A percentile compares a stretch with the other conserved stretches of the same genome.
These are phyloP conservation scores for Collybiopsis confluens DNA, from an alignment of 768 basidiomycete genomes.

Conservation along the genomic window DNA sequence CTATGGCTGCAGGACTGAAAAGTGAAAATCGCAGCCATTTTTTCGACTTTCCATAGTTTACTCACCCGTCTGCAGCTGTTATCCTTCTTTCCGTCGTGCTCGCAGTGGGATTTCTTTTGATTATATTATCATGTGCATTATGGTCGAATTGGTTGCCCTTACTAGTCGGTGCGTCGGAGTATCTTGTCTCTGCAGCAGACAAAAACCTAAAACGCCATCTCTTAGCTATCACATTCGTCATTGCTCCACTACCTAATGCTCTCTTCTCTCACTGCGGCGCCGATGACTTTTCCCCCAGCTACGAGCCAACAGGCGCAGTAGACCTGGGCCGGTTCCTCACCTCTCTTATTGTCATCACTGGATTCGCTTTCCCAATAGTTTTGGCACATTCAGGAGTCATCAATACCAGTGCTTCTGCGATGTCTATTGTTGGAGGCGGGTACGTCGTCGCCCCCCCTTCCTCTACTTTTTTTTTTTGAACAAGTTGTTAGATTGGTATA, in stretches of 20 bases:
- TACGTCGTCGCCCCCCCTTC: slow-evolving; percentile 32
- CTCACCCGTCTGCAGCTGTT: slow-evolving; percentile 55
- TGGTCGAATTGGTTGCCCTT: slow-evolving; percentile 97
- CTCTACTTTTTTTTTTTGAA: slow-evolving; percentile 8
- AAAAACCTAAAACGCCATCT: background rate
- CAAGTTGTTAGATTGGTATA: slow-evolving; percentile 62
- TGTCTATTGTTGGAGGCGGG: slow-evolving; percentile 95
- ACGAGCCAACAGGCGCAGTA: slow-evolving; percentile 63
- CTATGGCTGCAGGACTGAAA: slow-evolving; percentile 67
- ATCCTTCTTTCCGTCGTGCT: slow-evolving; percentile 96
- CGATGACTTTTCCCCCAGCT: slow-evolving; percentile 73
- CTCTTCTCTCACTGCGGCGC: slow-evolving; percentile 88
- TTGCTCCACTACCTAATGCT: slow-evolving; percentile 94
- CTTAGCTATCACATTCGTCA: slow-evolving; percentile 86
- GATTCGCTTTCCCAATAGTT: slow-evolving; percentile 89
- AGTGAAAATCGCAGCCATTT: slow-evolving; percentile 37
- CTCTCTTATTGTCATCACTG: slow-evolving; percentile 83
- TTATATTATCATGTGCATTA: slow-evolving; percentile 95
- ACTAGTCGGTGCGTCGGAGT: slow-evolving; percentile 72
- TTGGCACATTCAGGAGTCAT: slow-evolving; percentile 92
- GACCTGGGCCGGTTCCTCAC: slow-evolving; percentile 97
- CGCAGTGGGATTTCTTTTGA: slow-evolving; percentile 94
- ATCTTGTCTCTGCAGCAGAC: slow-evolving; percentile 6
- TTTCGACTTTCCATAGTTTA: slow-evolving; percentile 1
- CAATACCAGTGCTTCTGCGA: slow-evolving; percentile 75